A percentile compares a stretch with the other conserved stretches of the same genome.
These are phyloP conservation scores for Solanum hybrid DNA, from an alignment of 305 asterid species.

Conservation along the genomic window DNA sequence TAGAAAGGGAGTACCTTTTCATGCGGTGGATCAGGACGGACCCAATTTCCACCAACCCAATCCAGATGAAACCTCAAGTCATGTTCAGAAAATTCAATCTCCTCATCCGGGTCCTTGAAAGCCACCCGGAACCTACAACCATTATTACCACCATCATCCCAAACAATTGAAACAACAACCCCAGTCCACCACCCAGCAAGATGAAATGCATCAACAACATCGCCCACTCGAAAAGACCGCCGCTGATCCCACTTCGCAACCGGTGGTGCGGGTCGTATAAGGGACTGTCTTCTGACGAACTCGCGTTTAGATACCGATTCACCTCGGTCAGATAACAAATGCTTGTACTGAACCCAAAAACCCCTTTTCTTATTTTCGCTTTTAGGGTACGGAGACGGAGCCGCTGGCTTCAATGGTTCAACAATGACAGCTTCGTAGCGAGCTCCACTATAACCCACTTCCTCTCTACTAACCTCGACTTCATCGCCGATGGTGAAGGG, in stretches of 20 bases:
- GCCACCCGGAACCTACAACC: neutral
- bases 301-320: neutral
- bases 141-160: neutral
- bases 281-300: neutral
- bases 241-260: neutral
- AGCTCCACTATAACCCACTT: conserved; percentile 1
- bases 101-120: neutral
- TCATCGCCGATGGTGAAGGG: neutral
- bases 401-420: neutral
- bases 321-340: neutral
- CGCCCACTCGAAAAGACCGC: neutral
- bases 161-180: neutral
- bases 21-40: neutral
- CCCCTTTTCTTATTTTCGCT: neutral
- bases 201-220: conserved; percentile 2
- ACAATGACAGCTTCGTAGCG: neutral
- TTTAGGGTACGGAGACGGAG: neutral
- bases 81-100: neutral
- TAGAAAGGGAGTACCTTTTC: neutral
- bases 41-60: neutral
- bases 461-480: neutral
- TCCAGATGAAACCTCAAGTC: neutral
- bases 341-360: neutral
- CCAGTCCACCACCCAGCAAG: conserved; percentile 1
- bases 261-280: neutral